Conservation (phyloP, 164 flowering plant species). For the Warburgia ugandensis region DNA sequence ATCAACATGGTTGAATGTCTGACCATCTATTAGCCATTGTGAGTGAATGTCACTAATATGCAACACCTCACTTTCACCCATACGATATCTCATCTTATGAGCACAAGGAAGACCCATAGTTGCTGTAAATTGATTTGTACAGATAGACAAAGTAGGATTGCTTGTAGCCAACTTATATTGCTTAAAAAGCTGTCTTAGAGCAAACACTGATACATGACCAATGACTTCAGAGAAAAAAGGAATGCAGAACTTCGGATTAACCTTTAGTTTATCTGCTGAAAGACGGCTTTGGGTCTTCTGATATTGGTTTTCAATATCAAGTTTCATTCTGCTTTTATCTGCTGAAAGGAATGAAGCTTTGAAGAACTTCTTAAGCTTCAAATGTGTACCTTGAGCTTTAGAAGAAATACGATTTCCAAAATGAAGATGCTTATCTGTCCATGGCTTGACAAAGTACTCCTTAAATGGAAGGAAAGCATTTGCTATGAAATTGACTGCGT, state of each 20-base stretch:
- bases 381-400: constrained; percentile 9
- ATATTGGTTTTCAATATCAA: constrained; percentile 8
- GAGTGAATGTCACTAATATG: background rate
- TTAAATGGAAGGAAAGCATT: constrained; percentile 7
- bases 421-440: constrained; percentile 4
- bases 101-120: constrained; percentile 14
- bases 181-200: constrained; percentile 5
- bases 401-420: constrained; percentile 11
- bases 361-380: constrained; percentile 4
- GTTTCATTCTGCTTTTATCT: constrained; percentile 5
- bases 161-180: constrained; percentile 5
- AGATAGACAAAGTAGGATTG: background rate
- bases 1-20: background rate
- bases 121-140: constrained; percentile 7
- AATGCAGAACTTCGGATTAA: constrained; percentile 3
- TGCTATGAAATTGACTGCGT: constrained; percentile 1
- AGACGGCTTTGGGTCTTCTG: constrained; percentile 2
- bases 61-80: constrained; percentile 2
- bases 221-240: constrained; percentile 8
- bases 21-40: constrained; percentile 4
- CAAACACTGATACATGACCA: constrained; percentile 7
- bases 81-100: background rate
- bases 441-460: constrained; percentile 8
- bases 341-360: constrained; percentile 2
- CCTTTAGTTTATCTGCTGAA: background rate